Base-by-base conservation (phyloP, 139 green algal genomes). In the Mesostigma viride region DNA sequence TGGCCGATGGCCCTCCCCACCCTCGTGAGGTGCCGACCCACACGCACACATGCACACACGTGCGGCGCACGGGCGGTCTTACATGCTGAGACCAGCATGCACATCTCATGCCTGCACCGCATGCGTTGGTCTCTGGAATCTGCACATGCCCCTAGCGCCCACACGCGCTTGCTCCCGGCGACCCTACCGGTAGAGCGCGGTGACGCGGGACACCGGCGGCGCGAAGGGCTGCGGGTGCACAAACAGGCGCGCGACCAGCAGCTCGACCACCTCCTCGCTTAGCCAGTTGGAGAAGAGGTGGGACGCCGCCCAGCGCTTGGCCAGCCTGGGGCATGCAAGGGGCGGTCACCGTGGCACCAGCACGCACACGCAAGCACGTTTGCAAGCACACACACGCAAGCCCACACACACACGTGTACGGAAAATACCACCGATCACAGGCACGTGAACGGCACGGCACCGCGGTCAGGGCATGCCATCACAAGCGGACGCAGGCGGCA, bases 191-290 rank as follows among this genome's bases (percentile, higher is more conserved):
- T 75, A 48, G 1, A 76, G 47, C 2, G 61, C 70, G 40, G 70
- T 26, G 70, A 76, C 61, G 31, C 65, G 64, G 3, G 70, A 75
- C n/a, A 57, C 58, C 24, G 70, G 70, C 31, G 35, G 32, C 14
- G 14, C n/a, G 14, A 75, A 75, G 26, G 71, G 71, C 24, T 26
- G 32, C 8, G 72, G 67, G 2, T 51, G 17, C 14, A 11, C 57
- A 35, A 81, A 81, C n/a, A 67, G 28, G 30, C n/a, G 35, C 14
- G 72, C 72, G 20, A 77, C 63, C 56, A 79, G 36, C 30, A 81
- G 72, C 72, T 79, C 72, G 27, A 79, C 64, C 2, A 73, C 71
- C 53, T 79, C 72, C 34, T 79, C 72, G 30, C 45, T 34, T 24
- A 79, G 27, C 26, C 32, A 22, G 22, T 20, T 64, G 0, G 47